Conservation (phyloP, 768 basidiomycete genomes). For the Phanerochaete carnosa region DNA sequence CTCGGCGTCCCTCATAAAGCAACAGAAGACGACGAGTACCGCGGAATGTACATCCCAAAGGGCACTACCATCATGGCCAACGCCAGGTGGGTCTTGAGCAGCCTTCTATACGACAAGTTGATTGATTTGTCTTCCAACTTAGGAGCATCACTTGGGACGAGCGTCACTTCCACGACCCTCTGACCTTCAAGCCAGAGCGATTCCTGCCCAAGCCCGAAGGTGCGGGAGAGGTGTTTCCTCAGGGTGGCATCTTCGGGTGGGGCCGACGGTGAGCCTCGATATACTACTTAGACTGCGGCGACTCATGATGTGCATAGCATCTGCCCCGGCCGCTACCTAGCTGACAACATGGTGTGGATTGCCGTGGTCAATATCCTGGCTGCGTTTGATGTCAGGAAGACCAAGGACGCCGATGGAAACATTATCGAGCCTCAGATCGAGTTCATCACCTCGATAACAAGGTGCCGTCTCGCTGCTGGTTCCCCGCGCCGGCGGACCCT, state of each 20-base stretch:
- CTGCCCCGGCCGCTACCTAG: slow-evolving; percentile 24
- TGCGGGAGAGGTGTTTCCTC: neutral
- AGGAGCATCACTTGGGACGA: slow-evolving; percentile 24
- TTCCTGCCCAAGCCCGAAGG: slow-evolving; percentile 8
- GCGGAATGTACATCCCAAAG: slow-evolving; percentile 38
- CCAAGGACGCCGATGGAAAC: neutral
- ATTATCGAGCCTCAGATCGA: neutral
- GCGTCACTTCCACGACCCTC: slow-evolving; percentile 27
- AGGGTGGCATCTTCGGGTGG: slow-evolving; percentile 9
- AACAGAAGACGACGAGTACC: slow-evolving; percentile 38
- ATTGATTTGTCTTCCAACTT: neutral
- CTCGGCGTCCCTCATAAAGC: slow-evolving; percentile 36
- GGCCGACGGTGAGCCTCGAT: slow-evolving; percentile 1
- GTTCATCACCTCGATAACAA: neutral
- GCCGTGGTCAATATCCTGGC: slow-evolving; percentile 17
- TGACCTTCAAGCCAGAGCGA: slow-evolving; percentile 20
- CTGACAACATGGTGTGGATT: slow-evolving; percentile 18
- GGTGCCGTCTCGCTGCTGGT: neutral
- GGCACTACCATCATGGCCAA: slow-evolving; percentile 38
- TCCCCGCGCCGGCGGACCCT: neutral
- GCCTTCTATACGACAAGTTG: slow-evolving; percentile 20
- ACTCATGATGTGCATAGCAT: neutral
- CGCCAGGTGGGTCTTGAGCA: slow-evolving; percentile 37
- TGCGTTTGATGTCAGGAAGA: slow-evolving; percentile 10
- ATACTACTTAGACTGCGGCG: neutral